Evolutionary conservation across 2,329 filamentous ascomycete genomes (phyloP).

Genomic region (Lasiodiplodia gonubiensis): DNA sequence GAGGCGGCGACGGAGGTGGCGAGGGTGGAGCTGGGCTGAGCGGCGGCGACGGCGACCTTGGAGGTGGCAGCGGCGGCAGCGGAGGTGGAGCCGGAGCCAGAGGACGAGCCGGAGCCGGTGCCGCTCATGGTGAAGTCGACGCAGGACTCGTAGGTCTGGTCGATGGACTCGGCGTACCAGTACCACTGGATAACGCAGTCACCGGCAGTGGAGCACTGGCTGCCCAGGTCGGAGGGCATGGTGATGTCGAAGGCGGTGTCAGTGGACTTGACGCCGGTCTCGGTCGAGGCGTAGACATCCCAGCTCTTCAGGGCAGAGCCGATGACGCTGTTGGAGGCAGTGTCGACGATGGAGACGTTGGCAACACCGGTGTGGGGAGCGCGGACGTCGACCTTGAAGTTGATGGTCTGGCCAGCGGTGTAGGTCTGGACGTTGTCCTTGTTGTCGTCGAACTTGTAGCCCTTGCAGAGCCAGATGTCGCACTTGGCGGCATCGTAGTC

Average conservation of each 20-base stretch:
- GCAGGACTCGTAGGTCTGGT: constrained; percentile 69
- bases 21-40: constrained; percentile 12
- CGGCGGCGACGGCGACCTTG: constrained; percentile 10
- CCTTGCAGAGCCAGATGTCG: constrained; percentile 64
- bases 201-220: constrained; percentile 56
- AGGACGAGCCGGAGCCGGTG: constrained; percentile 37
- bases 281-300: constrained; percentile 60
- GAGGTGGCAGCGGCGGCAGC: constrained; percentile 20
- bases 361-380: constrained; percentile 62
- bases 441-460: constrained; percentile 63
- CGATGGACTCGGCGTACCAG: constrained; percentile 61
- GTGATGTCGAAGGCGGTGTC: constrained; percentile 60
- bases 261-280: constrained; percentile 49
- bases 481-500: constrained; percentile 58
- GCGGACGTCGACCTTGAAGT: constrained; percentile 54
- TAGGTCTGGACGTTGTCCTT: constrained; percentile 59
- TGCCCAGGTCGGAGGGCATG: constrained; percentile 57
- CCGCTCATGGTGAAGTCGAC: constrained; percentile 61
- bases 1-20: constrained; percentile 16
- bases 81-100: constrained; percentile 32
- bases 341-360: constrained; percentile 66
- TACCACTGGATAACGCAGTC: constrained; percentile 66
- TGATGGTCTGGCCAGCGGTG: constrained; percentile 56
- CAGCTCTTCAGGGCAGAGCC: constrained; percentile 61
- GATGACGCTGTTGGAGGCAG: constrained; percentile 58